These are phyloP conservation scores for Hirsutella rhossiliensis DNA, from an alignment of 2,329 filamentous ascomycete genomes.

Conservation along the genomic window DNA sequence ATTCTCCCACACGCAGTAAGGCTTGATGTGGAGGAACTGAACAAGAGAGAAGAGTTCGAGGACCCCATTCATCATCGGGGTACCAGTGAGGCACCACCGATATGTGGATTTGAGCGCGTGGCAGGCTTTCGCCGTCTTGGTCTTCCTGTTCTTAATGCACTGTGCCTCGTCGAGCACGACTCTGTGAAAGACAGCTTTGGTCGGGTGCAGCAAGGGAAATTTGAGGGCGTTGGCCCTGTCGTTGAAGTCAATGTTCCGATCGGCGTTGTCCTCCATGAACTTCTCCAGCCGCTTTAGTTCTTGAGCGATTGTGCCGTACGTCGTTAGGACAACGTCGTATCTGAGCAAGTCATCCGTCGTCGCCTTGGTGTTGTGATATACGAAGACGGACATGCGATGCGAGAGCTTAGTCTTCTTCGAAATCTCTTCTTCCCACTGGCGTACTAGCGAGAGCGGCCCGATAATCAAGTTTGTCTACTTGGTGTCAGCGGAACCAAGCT, in stretches of 20 bases:
- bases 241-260: conserved; percentile 23
- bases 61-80: conserved; percentile 80
- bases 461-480: conserved; percentile 69
- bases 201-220: conserved; percentile 49
- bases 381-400: conserved; percentile 50
- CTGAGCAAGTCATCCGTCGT: conserved; percentile 47
- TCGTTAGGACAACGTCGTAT: conserved; percentile 74
- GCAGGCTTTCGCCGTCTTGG: conserved; percentile 60
- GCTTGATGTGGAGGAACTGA: conserved; percentile 63
- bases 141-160: conserved; percentile 65
- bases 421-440: conserved; percentile 80
- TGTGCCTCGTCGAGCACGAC: conserved; percentile 84
- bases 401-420: conserved; percentile 49
- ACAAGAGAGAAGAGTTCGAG: conserved; percentile 68
- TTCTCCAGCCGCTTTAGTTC: conserved; percentile 51
- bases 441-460: conserved; percentile 66
- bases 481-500: conserved; percentile 15
- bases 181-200: conserved; percentile 55
- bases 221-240: conserved; percentile 21
- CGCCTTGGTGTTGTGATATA: conserved; percentile 59
- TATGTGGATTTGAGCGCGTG: conserved; percentile 54
- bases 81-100: conserved; percentile 72
- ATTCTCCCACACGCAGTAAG: conserved; percentile 52
- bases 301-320: conserved; percentile 61
- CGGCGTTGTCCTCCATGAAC: conserved; percentile 36